phyloP scores from a whole-genome alignment of 192 early-diverging fungal species.

The Backusella luteola region DNA sequence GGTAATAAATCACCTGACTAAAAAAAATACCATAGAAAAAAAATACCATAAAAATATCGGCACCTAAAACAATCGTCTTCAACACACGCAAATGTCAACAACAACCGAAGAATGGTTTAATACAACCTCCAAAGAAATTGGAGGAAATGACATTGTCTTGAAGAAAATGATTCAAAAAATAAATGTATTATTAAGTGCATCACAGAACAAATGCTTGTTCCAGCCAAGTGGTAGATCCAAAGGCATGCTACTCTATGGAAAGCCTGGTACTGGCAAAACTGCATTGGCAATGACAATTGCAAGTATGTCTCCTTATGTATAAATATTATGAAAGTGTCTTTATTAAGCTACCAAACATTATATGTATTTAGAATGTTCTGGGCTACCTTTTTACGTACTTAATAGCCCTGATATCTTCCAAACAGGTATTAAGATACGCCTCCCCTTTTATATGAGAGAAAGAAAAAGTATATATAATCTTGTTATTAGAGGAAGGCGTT shows the following conservation, averaged over 20 bases:
- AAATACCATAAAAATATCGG: too few relatives aligned
- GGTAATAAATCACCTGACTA: too few relatives aligned
- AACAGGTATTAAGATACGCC: background rate
- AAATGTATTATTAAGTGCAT: background rate
- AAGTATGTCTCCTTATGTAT: constrained; percentile 11
- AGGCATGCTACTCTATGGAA: constrained; percentile 46
- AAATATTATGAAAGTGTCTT: background rate
- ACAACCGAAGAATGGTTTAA: constrained; percentile 5
- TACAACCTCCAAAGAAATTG: background rate
- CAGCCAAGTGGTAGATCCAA: constrained; percentile 22
- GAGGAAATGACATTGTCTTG: background rate
- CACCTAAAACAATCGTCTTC: background rate
- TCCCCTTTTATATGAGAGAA: background rate
- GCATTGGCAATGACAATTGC: constrained; percentile 42
- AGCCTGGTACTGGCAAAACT: constrained; percentile 56
- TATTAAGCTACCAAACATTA: background rate
- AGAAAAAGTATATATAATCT: background rate
- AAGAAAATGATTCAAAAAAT: background rate
- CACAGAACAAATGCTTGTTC: background rate
- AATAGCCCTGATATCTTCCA: constrained; percentile 20
- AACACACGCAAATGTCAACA: background rate
- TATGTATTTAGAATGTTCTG: constrained; percentile 9
- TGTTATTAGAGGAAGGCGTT: constrained; percentile 49
- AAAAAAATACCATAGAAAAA: too few relatives aligned
- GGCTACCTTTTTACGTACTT: constrained; percentile 11